Evolutionary conservation across 2,329 filamentous ascomycete species (phyloP).

Genomic region (Bipolaris bicolor): DNA sequence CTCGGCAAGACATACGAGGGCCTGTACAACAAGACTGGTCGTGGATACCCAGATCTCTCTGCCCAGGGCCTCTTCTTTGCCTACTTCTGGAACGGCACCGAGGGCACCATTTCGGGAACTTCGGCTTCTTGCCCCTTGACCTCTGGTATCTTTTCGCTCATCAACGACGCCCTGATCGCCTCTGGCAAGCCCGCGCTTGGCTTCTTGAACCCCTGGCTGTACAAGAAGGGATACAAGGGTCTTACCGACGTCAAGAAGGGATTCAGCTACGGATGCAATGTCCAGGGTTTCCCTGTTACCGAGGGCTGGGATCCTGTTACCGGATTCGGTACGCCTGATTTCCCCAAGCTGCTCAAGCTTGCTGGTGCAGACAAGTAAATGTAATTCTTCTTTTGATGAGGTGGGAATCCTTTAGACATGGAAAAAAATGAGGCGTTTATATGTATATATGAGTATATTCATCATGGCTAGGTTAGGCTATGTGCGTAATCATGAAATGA

Average conservation of each 20-base stretch:
- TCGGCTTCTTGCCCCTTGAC: conserved; percentile 65
- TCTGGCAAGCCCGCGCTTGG: conserved; percentile 59
- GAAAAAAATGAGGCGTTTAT: background rate
- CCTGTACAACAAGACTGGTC: conserved; percentile 61
- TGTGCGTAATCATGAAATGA: background rate
- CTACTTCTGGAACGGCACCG: conserved; percentile 51
- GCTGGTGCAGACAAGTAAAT: conserved; percentile 22
- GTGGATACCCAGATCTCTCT: conserved; percentile 68
- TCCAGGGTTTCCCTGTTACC: conserved; percentile 43
- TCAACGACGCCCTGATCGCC: conserved; percentile 66
- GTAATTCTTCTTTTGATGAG: conserved; percentile 7
- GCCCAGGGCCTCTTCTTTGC: conserved; percentile 62
- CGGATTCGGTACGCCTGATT: conserved; percentile 44
- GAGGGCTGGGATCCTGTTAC: conserved; percentile 49
- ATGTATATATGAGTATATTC: background rate
- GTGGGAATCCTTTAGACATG: no score
- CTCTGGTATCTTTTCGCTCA: conserved; percentile 63
- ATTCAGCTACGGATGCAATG: conserved; percentile 48
- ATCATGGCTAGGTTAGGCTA: background rate
- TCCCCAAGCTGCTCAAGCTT: conserved; percentile 37
- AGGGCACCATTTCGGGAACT: conserved; percentile 56
- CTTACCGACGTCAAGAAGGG: conserved; percentile 57
- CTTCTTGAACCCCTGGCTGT: conserved; percentile 68
- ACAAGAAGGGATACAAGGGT: conserved; percentile 55
- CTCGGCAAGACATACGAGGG: conserved; percentile 53